Evolutionary conservation across 176 grass and related monocot species (phyloP), one percentile per base, ranked within the genome.

Genomic region (Oryza glaberrima): DNA sequence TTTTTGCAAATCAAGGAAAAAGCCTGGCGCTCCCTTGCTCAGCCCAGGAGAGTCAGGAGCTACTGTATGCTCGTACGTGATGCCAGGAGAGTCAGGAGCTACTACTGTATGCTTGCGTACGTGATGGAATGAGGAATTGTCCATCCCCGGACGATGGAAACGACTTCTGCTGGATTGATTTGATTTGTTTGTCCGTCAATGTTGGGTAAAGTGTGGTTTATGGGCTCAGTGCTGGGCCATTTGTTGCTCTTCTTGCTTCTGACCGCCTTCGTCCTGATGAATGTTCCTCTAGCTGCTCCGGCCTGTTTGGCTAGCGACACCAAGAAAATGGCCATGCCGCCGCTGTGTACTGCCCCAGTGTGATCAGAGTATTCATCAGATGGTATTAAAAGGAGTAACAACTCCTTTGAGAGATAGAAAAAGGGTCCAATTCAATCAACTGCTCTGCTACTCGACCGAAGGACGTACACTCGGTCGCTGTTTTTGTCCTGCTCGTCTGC

Each of bases 171-270:
- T 74, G 45, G 67, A 46, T 11, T 49, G 71, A 38, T 80, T 30
- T 77, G 47, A 28, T 78, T 71, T 56, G 3, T 69, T 9, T 41
- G 25, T 75, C 26, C 28, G 45, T 74, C 11, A 23, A 28, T 80
- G 77, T 13, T 32, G 51, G 71, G 65, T 81, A 70, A 85, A 85
- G 49, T 23, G 70, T 4, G 40, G 72, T 32, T 69, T 63, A 49
- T 76, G 80, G 74, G 69, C 74, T 85, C 63, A 22, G 65, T 51
- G 38, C 40, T 75, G 88, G 79, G 68, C 60, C 74, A 78, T 60
- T 74, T 83, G 26, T 49, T 86, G 47, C 67, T 60, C 79, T 38
- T 38, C 15, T 46, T 20, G 54, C n/a, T 36, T 44, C 75, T 66
- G 43, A 72, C 44, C n/a, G 0, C 65, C 20, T 17, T 65, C 65